Base-by-base conservation (phyloP, 192 early-diverging fungal genomes). In the Coemansia sp. region DNA sequence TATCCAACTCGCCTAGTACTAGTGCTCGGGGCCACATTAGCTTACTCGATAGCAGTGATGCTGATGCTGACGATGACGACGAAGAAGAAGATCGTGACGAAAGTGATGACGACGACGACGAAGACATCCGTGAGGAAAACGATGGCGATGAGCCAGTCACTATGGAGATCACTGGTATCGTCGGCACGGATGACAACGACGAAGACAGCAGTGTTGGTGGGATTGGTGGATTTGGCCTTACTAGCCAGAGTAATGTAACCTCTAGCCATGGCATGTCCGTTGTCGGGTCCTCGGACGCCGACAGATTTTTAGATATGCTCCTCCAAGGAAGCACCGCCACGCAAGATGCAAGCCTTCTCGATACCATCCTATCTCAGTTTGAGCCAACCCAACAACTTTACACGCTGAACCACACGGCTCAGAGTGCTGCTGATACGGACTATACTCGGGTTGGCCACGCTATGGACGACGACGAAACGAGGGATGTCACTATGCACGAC, bases 311-410 rank as follows among this genome's bases (percentile, higher is more conserved):
- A 7, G 61, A 67, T 39, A 78, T 78, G 68, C 74, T 82, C 13
- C 60, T 82, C 49, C 79, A 82, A 30, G 57, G 50, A 9, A 82
- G 52, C 28, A 33, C 40, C 2, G 28, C 35, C 11, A 57, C 58
- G 1, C 74, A 82, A 37, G 66, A 76, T 2, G 73, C 74, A n/a
- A 74, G 79, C 46, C 66, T 82, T 23, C 64, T 82, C 30, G 79
- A 82, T 49, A 82, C 74, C 46, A 82, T 82, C 16, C 73, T 82
- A 5, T 73, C 67, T 13, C 74, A 81, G 74, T 73, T 73, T 46
- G 68, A 68, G 37, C 21, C 72, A 4, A 66, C 39, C 1, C 74
- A 67, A 64, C 70, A 63, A 35, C 13, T 63, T 9, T 40, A 33
- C 6, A 33, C 66, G 8, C 11, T 43, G 14, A 66, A 63, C 19